These are phyloP conservation scores for Vanrija humicola DNA, from an alignment of 1,284 basidiomycete genomes.

Conservation along the genomic window DNA sequence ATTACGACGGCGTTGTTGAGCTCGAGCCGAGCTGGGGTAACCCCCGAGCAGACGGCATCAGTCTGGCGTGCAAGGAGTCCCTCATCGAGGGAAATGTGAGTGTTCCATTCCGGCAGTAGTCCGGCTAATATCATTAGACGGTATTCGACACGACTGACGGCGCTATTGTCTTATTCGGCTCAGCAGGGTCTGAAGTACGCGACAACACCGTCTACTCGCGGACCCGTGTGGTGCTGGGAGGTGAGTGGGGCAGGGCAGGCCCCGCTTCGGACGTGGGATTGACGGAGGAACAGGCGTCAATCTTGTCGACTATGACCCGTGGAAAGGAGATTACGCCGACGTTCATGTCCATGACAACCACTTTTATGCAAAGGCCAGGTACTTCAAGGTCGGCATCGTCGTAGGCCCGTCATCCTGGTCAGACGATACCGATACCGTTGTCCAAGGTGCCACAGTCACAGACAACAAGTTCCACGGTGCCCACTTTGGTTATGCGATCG, in stretches of 20 bases:
- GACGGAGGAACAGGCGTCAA: constrained; percentile 37
- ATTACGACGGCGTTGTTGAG: constrained; percentile 46
- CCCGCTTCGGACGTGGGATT: not conserved
- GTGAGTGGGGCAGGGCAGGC: constrained; percentile 13
- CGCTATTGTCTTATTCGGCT: constrained; percentile 50
- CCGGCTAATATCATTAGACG: constrained; percentile 22
- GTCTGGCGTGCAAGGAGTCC: constrained; percentile 49
- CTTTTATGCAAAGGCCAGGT: constrained; percentile 43
- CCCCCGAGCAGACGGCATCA: constrained; percentile 49
- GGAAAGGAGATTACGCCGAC: constrained; percentile 46
- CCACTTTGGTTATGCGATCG: constrained; percentile 48
- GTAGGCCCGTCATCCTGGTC: constrained; percentile 49
- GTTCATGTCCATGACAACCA: constrained; percentile 45
- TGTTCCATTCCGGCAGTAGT: not conserved
- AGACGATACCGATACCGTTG: constrained; percentile 47
- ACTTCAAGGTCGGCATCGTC: constrained; percentile 48
- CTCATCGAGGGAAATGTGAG: constrained; percentile 47
- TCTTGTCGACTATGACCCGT: constrained; percentile 50
- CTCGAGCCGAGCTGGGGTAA: constrained; percentile 40
- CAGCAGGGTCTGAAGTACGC: constrained; percentile 38
- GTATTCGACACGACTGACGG: constrained; percentile 50
- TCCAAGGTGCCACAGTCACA: constrained; percentile 42
- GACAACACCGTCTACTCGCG: constrained; percentile 45
- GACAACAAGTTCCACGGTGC: constrained; percentile 44
- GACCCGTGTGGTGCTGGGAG: constrained; percentile 46